phyloP scores from a whole-genome alignment of 2,329 filamentous ascomycete species.

The Hypocreales sp. region DNA sequence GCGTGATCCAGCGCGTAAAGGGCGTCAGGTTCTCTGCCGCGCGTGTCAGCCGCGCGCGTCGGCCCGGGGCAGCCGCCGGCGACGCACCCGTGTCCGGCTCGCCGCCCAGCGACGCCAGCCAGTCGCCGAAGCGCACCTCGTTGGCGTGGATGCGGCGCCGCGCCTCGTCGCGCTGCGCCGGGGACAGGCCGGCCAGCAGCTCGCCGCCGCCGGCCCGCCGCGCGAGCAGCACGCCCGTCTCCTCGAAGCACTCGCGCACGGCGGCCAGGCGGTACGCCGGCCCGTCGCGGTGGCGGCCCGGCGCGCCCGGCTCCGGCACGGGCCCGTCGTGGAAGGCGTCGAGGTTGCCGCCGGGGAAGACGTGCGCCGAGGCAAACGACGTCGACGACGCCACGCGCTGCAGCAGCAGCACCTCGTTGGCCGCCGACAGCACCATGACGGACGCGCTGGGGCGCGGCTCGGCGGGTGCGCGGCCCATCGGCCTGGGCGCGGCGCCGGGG shows the following conservation, averaged over 20 bases:
- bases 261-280: conserved; percentile 66
- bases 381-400: conserved; percentile 71
- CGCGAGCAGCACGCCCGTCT: conserved; percentile 77
- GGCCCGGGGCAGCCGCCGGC: no score
- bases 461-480: conserved; percentile 12
- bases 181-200: conserved; percentile 41
- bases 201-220: conserved; percentile 23
- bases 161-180: conserved; percentile 45
- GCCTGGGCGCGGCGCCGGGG: no score
- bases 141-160: conserved; percentile 54
- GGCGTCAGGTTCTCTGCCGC: conserved; percentile 38
- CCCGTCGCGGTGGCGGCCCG: conserved; percentile 52
- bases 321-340: conserved; percentile 61
- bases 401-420: conserved; percentile 76
- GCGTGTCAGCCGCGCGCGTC: neutral
- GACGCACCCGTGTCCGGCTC: conserved; percentile 47
- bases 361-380: conserved; percentile 81
- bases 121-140: conserved; percentile 49
- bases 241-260: conserved; percentile 86
- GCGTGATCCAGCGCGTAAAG: conserved; percentile 89
- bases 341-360: conserved; percentile 86
- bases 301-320: conserved; percentile 27
- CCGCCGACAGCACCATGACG: conserved; percentile 70
- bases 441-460: conserved; percentile 54
- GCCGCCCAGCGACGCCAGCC: conserved; percentile 40